A percentile compares a stretch with the other conserved stretches of the same genome.
Evolutionary conservation across 2,329 filamentous ascomycete genomes (phyloP).

Genomic region (Diaporthe batatas): DNA sequence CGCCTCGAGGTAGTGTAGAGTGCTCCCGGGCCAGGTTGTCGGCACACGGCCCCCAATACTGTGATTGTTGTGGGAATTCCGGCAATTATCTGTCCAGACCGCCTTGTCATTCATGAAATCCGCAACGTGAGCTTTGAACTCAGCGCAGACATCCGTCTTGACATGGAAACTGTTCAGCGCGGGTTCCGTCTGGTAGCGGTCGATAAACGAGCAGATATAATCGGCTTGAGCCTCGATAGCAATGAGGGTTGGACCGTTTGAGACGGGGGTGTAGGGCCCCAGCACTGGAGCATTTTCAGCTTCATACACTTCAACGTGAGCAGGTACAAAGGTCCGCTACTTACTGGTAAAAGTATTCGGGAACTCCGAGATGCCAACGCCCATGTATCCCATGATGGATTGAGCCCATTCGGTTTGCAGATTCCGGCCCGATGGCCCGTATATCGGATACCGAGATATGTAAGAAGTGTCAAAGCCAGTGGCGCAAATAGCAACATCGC

Average conservation of each 20-base stretch:
- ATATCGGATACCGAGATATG: not conserved
- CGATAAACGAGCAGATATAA: not conserved
- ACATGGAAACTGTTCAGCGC: not conserved
- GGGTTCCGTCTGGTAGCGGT: not conserved
- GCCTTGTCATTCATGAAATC: conserved; percentile 1
- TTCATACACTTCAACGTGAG: not conserved
- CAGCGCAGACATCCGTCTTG: not conserved
- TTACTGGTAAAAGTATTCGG: not conserved
- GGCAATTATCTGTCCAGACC: not conserved
- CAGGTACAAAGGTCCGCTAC: not conserved
- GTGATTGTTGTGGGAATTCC: conserved; percentile 11
- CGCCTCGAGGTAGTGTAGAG: conserved; percentile 9
- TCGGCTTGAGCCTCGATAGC: not conserved
- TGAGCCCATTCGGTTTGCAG: not conserved
- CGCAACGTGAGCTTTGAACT: not conserved
- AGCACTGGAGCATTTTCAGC: not conserved
- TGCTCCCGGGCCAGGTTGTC: conserved; percentile 10
- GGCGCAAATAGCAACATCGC: not conserved
- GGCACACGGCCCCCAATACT: not conserved
- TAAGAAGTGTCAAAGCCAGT: not conserved
- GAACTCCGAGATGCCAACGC: not conserved
- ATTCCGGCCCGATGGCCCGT: not conserved
- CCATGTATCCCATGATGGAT: not conserved
- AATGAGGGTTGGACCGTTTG: not conserved
- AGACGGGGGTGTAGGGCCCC: not conserved